Conservation (phyloP, 2,329 filamentous ascomycete genomes). For the Claviceps sp. region DNA sequence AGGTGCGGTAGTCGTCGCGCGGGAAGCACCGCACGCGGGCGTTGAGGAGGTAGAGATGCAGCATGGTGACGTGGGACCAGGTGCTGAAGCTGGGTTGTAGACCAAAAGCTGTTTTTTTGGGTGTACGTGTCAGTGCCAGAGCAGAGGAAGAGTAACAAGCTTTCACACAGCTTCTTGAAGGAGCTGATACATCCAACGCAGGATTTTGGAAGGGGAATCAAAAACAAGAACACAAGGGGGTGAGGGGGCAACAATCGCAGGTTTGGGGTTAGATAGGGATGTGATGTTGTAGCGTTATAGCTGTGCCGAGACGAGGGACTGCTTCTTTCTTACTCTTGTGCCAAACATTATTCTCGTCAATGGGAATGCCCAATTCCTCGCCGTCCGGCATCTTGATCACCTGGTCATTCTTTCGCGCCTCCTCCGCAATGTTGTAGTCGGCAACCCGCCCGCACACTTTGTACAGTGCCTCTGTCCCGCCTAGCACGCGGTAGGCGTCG, state of each 20-base stretch:
- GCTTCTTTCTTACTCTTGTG: constrained; percentile 47
- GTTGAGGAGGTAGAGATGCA: constrained; percentile 88
- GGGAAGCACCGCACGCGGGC: constrained; percentile 72
- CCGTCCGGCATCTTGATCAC: constrained; percentile 63
- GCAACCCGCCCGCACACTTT: constrained; percentile 60
- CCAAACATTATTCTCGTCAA: constrained; percentile 39
- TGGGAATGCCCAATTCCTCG: constrained; percentile 57
- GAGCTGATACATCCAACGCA: too few species aligned
- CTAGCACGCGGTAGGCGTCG: constrained; percentile 61
- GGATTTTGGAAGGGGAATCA: too few species aligned
- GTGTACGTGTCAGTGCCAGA: not conserved
- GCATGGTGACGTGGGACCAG: constrained; percentile 91
- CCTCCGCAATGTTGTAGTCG: constrained; percentile 61
- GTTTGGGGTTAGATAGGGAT: constrained; percentile 3
- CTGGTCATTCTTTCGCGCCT: constrained; percentile 49
- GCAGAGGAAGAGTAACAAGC: not conserved
- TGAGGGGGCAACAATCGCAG: not conserved
- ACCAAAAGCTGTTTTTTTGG: constrained; percentile 46
- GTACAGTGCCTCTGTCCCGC: constrained; percentile 65
- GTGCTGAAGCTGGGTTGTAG: constrained; percentile 82
- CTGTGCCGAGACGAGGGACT: not conserved
- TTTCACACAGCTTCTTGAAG: too few species aligned
- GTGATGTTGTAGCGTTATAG: too few species aligned
- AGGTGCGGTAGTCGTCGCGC: constrained; percentile 52
- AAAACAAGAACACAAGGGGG: not conserved